Evolutionary conservation across 495 filamentous ascomycete genomes (phyloP).

Genomic region (Tetracladium marchalianum): DNA sequence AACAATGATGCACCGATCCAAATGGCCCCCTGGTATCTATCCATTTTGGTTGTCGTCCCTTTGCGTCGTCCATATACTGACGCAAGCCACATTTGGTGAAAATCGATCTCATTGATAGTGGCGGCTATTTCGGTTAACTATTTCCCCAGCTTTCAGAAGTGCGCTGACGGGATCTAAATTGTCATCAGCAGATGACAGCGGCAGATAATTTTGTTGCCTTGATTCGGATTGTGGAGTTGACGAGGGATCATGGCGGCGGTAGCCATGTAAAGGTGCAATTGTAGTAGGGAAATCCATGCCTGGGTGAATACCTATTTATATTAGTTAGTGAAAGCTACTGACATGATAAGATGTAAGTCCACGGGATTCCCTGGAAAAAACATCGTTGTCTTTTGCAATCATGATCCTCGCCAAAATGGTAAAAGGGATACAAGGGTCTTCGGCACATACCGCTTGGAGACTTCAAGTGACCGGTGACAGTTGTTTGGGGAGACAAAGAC

Average conservation of each 20-base stretch:
- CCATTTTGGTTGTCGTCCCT: too few relatives aligned
- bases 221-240: slow-evolving; percentile 2
- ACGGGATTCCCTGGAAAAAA: too few relatives aligned
- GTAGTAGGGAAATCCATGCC: slow-evolving; percentile 11
- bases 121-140: slow-evolving; percentile 31
- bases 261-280: slow-evolving; percentile 11
- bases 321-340: too few relatives aligned
- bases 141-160: slow-evolving; percentile 42
- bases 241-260: not conserved
- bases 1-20: too few relatives aligned
- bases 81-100: too few relatives aligned
- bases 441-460: slow-evolving; percentile 14
- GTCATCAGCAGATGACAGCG: slow-evolving; percentile 4
- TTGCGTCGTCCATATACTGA: too few relatives aligned
- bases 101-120: too few relatives aligned
- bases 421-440: too few relatives aligned
- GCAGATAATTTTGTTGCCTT: slow-evolving; percentile 4
- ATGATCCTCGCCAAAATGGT: too few relatives aligned
- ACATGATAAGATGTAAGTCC: too few relatives aligned
- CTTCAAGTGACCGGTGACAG: slow-evolving; percentile 4
- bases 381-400: too few relatives aligned
- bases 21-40: too few relatives aligned
- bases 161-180: slow-evolving; percentile 31
- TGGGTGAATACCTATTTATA: not conserved
- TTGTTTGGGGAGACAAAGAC: slow-evolving; percentile 18